Percentiles rank a stretch among this genome's conserved stretches.
Evolutionary conservation across 176 grass and related monocot species (phyloP).

Genomic region (Urochloa ruziziensis): DNA sequence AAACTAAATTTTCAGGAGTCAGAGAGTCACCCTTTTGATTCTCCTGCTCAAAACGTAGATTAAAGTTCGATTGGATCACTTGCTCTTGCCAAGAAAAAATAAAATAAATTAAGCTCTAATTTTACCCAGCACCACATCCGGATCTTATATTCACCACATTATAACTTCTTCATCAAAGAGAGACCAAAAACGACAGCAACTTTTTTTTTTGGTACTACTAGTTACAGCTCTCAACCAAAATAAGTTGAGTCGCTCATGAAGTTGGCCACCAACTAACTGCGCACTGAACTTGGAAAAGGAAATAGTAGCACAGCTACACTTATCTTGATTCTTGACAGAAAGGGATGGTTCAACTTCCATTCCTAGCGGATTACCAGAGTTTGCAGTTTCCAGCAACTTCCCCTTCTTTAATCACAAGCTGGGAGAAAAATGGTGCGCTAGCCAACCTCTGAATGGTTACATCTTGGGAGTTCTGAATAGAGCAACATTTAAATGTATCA

Average conservation of each 20-base stretch:
- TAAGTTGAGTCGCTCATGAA: neutral
- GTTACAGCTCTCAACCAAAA: neutral
- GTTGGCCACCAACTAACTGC: conserved; percentile 30
- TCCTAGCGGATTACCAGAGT: neutral
- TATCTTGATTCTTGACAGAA: conserved; percentile 41
- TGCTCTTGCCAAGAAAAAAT: neutral
- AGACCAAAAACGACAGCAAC: neutral
- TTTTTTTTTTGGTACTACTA: neutral
- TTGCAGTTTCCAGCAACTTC: neutral
- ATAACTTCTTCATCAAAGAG: neutral
- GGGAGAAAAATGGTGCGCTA: neutral
- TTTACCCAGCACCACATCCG: neutral
- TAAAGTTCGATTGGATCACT: neutral
- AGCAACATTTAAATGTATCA: conserved; percentile 3
- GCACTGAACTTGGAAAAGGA: neutral
- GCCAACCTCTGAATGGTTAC: neutral
- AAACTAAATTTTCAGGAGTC: conserved; percentile 21
- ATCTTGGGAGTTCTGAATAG: neutral
- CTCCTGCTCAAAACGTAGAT: neutral
- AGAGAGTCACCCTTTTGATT: neutral
- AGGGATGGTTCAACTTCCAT: conserved; percentile 33
- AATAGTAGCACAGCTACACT: conserved; percentile 22
- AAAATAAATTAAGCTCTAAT: neutral
- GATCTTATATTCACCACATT: neutral
- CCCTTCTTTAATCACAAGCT: conserved; percentile 7